Percentiles rank a stretch among this genome's conserved stretches.
Conservation (phyloP, 805 yeast genomes). For the Suhomyces xylopsoci region DNA sequence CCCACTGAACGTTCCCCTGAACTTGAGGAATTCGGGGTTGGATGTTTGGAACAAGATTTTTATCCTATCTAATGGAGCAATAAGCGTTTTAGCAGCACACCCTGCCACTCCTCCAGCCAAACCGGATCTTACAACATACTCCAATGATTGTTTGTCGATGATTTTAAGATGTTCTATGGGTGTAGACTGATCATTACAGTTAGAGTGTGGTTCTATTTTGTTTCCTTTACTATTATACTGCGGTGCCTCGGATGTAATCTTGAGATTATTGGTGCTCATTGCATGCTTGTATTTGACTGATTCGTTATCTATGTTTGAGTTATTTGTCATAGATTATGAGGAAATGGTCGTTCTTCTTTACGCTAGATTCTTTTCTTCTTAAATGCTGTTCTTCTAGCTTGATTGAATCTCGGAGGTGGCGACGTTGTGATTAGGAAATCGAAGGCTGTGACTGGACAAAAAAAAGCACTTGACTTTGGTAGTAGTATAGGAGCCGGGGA, state of each 20-base stretch:
- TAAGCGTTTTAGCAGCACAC: conserved; percentile 89
- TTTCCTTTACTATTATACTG: not conserved
- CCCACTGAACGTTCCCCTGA: conserved; percentile 78
- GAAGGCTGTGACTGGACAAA: not conserved
- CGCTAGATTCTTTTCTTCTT: not conserved
- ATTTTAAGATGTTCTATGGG: conserved; percentile 26
- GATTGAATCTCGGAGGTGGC: not conserved
- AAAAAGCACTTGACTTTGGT: not conserved
- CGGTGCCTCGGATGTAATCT: not conserved
- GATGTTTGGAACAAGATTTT: conserved; percentile 94
- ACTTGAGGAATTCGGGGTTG: conserved; percentile 81
- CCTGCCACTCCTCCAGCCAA: conserved; percentile 96
- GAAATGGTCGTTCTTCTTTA: not conserved
- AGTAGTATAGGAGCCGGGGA: not conserved
- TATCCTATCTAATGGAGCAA: conserved; percentile 94
- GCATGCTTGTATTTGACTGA: not conserved
- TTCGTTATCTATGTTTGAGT: not conserved
- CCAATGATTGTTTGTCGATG: conserved; percentile 67
- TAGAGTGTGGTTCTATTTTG: conserved; percentile 5
- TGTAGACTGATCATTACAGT: conserved; percentile 28
- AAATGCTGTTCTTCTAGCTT: not conserved
- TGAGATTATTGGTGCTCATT: not conserved
- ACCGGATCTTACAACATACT: conserved; percentile 80
- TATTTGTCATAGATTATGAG: not conserved
- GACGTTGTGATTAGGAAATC: not conserved